phyloP scores from a whole-genome alignment of 257 asterid genomes.

The Fraxinus quadrangulata region DNA sequence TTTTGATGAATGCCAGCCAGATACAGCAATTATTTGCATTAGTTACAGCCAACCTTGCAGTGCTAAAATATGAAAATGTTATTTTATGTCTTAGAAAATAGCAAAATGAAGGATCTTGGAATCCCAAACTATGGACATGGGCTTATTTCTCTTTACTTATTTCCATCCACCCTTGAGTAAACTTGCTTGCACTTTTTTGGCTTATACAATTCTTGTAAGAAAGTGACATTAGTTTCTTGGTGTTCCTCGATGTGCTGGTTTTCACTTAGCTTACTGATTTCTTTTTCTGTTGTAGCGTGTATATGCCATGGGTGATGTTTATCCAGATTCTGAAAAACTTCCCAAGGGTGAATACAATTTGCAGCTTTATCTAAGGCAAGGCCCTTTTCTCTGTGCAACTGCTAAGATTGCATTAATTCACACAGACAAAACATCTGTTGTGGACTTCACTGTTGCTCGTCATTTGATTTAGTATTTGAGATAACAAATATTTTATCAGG shows the following conservation, averaged over 20 bases:
- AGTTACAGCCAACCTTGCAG: background rate
- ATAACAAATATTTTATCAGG: background rate
- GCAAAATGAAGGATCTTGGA: background rate
- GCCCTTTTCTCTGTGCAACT: conserved; percentile 13
- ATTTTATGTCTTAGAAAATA: background rate
- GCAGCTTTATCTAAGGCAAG: conserved; percentile 80
- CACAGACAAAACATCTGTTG: background rate
- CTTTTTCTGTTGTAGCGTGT: conserved; percentile 65
- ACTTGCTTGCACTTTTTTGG: conserved; percentile 13
- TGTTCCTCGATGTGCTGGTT: conserved; percentile 20
- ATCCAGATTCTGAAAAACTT: conserved; percentile 75
- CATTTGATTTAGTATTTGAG: background rate
- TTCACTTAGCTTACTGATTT: conserved; percentile 25
- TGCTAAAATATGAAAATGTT: background rate
- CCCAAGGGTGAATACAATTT: conserved; percentile 93
- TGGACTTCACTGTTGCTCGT: background rate
- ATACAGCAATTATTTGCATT: background rate
- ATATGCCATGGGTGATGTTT: conserved; percentile 87
- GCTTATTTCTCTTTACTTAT: background rate
- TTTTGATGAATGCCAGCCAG: background rate
- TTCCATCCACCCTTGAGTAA: background rate
- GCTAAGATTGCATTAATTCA: background rate
- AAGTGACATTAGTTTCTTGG: conserved; percentile 2
- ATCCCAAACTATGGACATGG: background rate
- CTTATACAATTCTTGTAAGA: background rate